Evolutionary conservation across 176 grass and related monocot genomes (phyloP), one percentile per base, ranked within the genome.

Genomic region (Oryza nivara): DNA sequence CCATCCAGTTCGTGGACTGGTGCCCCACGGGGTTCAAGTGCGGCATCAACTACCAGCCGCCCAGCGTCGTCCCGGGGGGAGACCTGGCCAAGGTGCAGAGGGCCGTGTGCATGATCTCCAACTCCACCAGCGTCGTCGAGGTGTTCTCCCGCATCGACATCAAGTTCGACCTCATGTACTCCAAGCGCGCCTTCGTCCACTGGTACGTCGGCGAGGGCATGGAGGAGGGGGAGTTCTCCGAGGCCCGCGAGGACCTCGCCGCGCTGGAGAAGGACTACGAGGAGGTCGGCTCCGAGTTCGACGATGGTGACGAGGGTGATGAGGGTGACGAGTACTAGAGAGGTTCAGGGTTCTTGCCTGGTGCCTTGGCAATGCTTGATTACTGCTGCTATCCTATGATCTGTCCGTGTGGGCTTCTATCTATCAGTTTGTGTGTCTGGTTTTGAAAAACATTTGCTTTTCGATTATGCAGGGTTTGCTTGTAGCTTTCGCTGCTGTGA

Each of bases 51-150:
- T 90, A 90, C 80, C 89, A 90, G 89, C 89, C 89, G 0, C 89
- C 89, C 0, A 87, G 89, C 4, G 89, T 90, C 0, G 89, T 90
- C 63, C 89, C 84, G 0, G 84, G 89, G 0, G 89, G 89, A 0
- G 89, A 90, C 28, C 80, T 90, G 0, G 89, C 89, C 63, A 90
- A 90, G 84, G 89, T 90, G 25, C 89, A 90, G 89, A 86, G 89
- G 19, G 89, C 89, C 0, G 89, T 90, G 49, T 90, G 89, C 84
- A 90, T 90, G 89, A 90, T 90, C 89, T 90, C 89, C 75, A 90
- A 90, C 75, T 90, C 89, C 30, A 90, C 89, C 84, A 90, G 89
- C 3, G 89, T 90, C 0, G 89, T 90, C 0, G 89, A 90, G 80
- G 89, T 90, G 11, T 90, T 90, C 89, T 90, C 89, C 16, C 89